These are phyloP conservation scores for Pseudozyma hubeiensis DNA, from an alignment of 1,284 basidiomycete genomes.

Conservation along the genomic window DNA sequence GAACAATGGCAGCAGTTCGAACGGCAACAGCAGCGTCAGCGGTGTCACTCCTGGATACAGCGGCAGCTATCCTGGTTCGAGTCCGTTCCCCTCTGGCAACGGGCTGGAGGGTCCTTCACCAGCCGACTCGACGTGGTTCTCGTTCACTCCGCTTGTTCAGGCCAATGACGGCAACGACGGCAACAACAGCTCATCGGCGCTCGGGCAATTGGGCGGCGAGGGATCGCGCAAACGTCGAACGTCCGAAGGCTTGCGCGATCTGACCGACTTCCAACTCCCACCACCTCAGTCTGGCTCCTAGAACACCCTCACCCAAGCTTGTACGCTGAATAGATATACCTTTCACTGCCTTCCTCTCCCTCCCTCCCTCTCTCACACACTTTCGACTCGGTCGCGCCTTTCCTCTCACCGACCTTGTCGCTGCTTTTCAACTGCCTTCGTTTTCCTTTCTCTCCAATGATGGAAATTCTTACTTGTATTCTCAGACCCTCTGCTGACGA, in stretches of 20 bases:
- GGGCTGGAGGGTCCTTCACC: conserved; percentile 46
- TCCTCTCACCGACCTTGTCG: too few species aligned
- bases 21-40: conserved; percentile 10
- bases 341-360: background rate
- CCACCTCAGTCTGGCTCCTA: conserved; percentile 33
- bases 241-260: conserved; percentile 18
- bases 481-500: too few species aligned
- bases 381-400: background rate
- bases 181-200: conserved; percentile 25
- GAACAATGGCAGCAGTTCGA: conserved; percentile 5
- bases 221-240: conserved; percentile 48
- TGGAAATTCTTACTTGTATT: too few species aligned
- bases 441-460: too few species aligned
- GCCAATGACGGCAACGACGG: conserved; percentile 19
- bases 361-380: background rate
- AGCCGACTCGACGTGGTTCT: conserved; percentile 57
- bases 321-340: conserved; percentile 1
- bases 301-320: background rate
- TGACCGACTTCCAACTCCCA: conserved; percentile 49
- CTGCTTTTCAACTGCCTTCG: too few species aligned
- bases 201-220: conserved; percentile 50
- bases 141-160: conserved; percentile 50
- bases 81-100: conserved; percentile 32
- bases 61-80: conserved; percentile 21
- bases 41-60: conserved; percentile 15